Conservation (phyloP, 768 basidiomycete species). For the Russula sp. region DNA sequence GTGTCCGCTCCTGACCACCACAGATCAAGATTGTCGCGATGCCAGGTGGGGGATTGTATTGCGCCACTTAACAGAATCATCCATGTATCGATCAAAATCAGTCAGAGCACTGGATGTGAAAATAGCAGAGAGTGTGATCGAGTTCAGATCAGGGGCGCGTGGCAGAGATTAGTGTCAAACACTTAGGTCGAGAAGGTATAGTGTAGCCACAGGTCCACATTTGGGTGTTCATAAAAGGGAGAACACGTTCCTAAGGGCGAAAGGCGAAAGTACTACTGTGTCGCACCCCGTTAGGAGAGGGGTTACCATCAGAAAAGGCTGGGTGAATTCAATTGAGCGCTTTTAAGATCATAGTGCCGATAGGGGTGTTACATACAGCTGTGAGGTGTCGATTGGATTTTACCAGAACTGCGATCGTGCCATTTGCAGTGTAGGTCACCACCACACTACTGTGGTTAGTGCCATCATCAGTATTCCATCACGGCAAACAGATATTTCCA, state of each 20-base stretch:
- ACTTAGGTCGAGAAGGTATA: background rate
- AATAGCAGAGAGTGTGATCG: background rate
- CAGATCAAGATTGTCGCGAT: too few species aligned
- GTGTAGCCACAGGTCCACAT: background rate
- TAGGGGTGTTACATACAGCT: background rate
- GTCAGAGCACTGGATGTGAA: background rate
- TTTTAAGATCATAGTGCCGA: background rate
- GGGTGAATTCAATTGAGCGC: background rate
- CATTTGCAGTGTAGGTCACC: too few species aligned
- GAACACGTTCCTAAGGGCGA: background rate
- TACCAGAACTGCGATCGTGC: background rate
- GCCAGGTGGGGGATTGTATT: too few species aligned
- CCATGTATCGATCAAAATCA: background rate
- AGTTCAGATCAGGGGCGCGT: background rate
- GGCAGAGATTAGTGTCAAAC: background rate
- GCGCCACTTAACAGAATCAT: too few species aligned
- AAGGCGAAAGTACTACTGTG: background rate
- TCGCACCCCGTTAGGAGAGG: background rate
- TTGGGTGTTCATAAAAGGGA: background rate
- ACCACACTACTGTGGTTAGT: too few species aligned
- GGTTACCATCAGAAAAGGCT: background rate
- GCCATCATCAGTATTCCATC: background rate
- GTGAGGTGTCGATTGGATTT: background rate
- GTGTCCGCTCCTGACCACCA: too few species aligned
- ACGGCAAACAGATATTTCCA: slow-evolving; percentile 1